phyloP scores from a whole-genome alignment of 139 green algal species.

The Picochlorum sp. region DNA sequence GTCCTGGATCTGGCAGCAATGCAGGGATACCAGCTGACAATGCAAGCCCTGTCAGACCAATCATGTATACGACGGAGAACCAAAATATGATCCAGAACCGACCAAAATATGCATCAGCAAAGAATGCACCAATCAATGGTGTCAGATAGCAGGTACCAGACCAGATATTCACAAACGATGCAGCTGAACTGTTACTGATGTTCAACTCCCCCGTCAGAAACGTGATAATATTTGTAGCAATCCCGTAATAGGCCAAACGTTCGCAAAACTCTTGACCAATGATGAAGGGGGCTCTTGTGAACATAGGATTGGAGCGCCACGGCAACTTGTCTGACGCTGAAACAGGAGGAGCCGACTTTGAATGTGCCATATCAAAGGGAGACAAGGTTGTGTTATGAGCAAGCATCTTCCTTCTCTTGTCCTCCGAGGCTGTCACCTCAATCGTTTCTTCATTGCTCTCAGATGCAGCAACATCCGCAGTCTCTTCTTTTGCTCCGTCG shows the following conservation, averaged over 20 bases:
- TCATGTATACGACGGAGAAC: conserved; percentile 47
- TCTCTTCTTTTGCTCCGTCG: no score
- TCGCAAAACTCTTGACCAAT: conserved; percentile 70
- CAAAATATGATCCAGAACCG: conserved; percentile 87
- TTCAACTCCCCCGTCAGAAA: conserved; percentile 70
- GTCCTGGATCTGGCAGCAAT: not conserved
- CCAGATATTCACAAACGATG: conserved; percentile 50
- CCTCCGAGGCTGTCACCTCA: no score
- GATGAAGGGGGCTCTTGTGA: conserved; percentile 9
- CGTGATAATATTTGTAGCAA: conserved; percentile 68
- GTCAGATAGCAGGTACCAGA: conserved; percentile 85
- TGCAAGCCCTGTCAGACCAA: conserved; percentile 6
- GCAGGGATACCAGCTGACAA: conserved; percentile 2
- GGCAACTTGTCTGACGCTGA: no score
- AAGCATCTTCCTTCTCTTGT: no score
- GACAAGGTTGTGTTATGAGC: no score
- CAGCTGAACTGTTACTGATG: conserved; percentile 42
- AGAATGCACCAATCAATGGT: conserved; percentile 81
- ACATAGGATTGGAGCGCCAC: not conserved
- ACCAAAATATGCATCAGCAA: conserved; percentile 77
- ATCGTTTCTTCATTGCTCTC: no score
- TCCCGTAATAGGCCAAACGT: conserved; percentile 76
- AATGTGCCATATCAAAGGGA: no score
- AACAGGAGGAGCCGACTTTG: no score
- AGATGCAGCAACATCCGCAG: no score